These are phyloP conservation scores for Geotrichum candidum DNA, from an alignment of 1,139 yeast genomes.

Conservation along the genomic window DNA sequence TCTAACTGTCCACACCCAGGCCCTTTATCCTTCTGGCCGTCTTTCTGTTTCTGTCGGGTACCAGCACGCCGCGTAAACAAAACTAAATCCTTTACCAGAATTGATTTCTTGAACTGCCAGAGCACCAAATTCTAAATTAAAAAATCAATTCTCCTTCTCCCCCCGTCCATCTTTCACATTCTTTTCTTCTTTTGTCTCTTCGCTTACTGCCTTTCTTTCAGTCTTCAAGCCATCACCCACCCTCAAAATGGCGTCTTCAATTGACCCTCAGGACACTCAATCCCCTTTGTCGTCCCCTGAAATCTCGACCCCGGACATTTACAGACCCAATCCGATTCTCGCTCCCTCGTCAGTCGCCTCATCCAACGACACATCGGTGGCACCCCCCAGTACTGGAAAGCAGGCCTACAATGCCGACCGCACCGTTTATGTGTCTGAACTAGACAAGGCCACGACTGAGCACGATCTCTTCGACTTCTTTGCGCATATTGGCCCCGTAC, in stretches of 20 bases:
- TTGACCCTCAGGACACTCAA: constrained; percentile 3
- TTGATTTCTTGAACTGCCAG: neutral
- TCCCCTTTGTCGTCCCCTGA: constrained; percentile 6
- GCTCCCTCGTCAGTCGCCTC: neutral
- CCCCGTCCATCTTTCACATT: neutral
- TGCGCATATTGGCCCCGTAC: constrained; percentile 74
- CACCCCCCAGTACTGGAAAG: constrained; percentile 2
- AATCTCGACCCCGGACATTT: constrained; percentile 5
- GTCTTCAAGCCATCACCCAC: neutral
- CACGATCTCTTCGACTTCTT: constrained; percentile 54
- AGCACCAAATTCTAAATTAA: neutral
- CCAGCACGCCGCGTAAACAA: neutral
- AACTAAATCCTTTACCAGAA: neutral
- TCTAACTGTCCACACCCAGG: neutral
- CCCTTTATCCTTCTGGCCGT: neutral
- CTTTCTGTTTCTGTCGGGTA: neutral
- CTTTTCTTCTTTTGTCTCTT: neutral
- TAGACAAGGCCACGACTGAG: constrained; percentile 13
- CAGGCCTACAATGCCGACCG: constrained; percentile 4
- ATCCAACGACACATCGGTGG: neutral
- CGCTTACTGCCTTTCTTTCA: neutral
- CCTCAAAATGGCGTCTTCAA: constrained; percentile 1
- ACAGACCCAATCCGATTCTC: neutral
- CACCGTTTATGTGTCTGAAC: constrained; percentile 10
- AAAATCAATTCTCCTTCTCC: neutral